phyloP scores from a whole-genome alignment of 164 flowering plant species.

The Nymphaea thermarum region DNA sequence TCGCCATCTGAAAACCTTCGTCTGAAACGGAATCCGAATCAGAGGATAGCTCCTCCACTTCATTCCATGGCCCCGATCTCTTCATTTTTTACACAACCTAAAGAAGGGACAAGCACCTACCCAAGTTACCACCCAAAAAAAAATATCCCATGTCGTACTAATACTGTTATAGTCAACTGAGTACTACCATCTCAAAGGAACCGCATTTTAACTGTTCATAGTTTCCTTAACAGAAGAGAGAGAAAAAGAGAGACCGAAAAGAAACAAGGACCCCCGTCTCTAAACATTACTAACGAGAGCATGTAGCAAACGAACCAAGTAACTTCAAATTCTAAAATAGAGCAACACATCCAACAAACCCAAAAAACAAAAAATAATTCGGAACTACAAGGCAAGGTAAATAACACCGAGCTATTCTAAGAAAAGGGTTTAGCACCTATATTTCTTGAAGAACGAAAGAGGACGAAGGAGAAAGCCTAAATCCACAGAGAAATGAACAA shows the following conservation, averaged over 20 bases:
- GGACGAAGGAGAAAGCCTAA: neutral
- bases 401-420: no score
- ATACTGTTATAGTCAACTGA: neutral
- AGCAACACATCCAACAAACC: neutral
- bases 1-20: constrained; percentile 11
- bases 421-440: no score
- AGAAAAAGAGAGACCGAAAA: no score
- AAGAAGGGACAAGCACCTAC: neutral
- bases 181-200: neutral
- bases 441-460: neutral
- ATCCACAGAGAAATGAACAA: neutral
- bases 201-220: neutral
- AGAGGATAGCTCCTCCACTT: constrained; percentile 23
- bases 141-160: no score
- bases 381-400: no score
- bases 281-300: no score
- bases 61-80: constrained; percentile 2
- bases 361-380: neutral
- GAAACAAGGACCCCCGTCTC: neutral
- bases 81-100: constrained; percentile 1
- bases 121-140: neutral
- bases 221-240: neutral
- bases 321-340: neutral
- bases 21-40: constrained; percentile 28
- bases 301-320: no score